phyloP scores from a whole-genome alignment of 495 filamentous ascomycete genomes.

The Podospora australis region DNA sequence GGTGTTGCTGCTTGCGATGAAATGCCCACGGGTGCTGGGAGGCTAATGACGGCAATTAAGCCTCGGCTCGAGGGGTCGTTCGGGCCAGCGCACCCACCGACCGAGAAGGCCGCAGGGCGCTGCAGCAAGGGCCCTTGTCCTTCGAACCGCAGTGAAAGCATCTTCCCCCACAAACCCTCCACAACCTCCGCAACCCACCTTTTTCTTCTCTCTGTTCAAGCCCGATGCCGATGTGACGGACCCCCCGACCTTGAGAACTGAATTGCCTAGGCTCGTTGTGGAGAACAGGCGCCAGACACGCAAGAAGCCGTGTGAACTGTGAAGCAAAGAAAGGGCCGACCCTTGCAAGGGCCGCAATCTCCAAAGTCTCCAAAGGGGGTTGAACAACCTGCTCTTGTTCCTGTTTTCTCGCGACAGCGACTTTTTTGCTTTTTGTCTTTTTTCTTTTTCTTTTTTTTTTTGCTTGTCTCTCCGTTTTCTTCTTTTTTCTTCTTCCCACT shows the following conservation, averaged over 20 bases:
- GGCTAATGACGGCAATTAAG: constrained; percentile 25
- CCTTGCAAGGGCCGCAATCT: constrained; percentile 3
- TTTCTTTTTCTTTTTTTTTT: neutral
- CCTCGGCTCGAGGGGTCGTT: constrained; percentile 27
- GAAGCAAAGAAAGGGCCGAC: constrained; percentile 5
- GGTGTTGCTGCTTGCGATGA: too few relatives aligned
- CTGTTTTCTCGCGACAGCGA: neutral
- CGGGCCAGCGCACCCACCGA: constrained; percentile 21
- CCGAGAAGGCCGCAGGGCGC: too few relatives aligned
- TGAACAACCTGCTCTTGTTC: neutral
- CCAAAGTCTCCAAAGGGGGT: too few relatives aligned
- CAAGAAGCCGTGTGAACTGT: neutral
- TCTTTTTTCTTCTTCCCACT: constrained; percentile 2
- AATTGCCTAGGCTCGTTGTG: constrained; percentile 21
- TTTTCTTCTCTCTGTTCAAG: too few relatives aligned
- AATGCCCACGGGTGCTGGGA: constrained; percentile 7
- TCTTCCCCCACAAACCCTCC: neutral
- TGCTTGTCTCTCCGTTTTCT: neutral
- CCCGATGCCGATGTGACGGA: constrained; percentile 8
- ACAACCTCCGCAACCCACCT: neutral
- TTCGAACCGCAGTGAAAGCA: too few relatives aligned
- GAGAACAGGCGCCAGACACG: too few relatives aligned
- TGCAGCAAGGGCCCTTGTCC: too few relatives aligned
- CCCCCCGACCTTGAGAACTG: constrained; percentile 4
- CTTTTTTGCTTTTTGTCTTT: constrained; percentile 1